phyloP scores from a whole-genome alignment of 768 basidiomycete genomes.

The Dentipellis sp. region DNA sequence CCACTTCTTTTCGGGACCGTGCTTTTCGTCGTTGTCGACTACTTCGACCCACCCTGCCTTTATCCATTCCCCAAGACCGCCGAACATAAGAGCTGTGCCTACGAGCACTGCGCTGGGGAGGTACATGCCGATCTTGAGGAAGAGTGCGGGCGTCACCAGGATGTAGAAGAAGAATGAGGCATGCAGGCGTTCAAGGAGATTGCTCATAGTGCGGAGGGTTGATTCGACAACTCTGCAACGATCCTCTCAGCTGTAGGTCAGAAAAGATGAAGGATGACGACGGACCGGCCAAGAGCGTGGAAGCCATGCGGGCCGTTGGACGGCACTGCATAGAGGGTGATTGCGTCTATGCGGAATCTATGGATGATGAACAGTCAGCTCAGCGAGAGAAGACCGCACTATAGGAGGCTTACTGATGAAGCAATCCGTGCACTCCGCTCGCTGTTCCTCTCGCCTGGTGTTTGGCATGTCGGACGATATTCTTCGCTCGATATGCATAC shows the following conservation, averaged over 20 bases:
- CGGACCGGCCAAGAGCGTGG: constrained; percentile 81
- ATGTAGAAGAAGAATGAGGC: constrained; percentile 98
- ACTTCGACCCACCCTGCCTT: constrained; percentile 45
- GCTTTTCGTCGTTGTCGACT: background rate
- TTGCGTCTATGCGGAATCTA: constrained; percentile 90
- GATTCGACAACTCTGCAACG: constrained; percentile 69
- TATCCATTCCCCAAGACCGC: constrained; percentile 69
- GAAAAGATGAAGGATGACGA: background rate
- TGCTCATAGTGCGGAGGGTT: constrained; percentile 82
- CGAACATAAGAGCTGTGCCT: constrained; percentile 78
- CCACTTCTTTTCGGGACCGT: constrained; percentile 25
- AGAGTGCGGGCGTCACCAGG: constrained; percentile 50
- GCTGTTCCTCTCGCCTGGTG: constrained; percentile 75
- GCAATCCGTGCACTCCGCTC: constrained; percentile 84
- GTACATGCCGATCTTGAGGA: constrained; percentile 87
- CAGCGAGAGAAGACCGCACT: background rate
- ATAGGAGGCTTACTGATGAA: constrained; percentile 55
- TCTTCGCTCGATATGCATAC: constrained; percentile 51
- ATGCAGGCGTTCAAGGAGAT: constrained; percentile 90
- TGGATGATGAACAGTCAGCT: background rate
- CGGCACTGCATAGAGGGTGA: constrained; percentile 85
- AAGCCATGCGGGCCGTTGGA: constrained; percentile 93
- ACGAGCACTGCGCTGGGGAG: constrained; percentile 82
- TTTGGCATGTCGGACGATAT: constrained; percentile 58
- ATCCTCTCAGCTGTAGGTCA: background rate